Percentiles rank a stretch among this genome's conserved stretches.
These are phyloP conservation scores for Thozetella sp. DNA, from an alignment of 495 filamentous ascomycete species.

Conservation along the genomic window DNA sequence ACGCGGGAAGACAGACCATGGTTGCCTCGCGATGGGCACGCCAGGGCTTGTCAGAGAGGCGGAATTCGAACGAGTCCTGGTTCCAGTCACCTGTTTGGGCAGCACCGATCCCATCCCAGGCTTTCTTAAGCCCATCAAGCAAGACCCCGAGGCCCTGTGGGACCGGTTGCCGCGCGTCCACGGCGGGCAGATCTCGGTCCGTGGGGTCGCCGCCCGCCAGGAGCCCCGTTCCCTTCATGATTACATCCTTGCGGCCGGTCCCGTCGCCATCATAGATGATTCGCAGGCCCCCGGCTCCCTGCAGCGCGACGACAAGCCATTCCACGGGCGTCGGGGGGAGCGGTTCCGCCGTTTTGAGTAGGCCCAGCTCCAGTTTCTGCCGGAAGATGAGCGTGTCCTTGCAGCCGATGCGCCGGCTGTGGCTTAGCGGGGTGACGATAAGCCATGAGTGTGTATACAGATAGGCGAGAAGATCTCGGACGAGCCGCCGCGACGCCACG, in stretches of 20 bases:
- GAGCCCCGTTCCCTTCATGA: neutral
- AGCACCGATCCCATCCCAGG: slow-evolving; percentile 6
- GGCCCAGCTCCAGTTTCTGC: neutral
- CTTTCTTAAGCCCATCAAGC: slow-evolving; percentile 4
- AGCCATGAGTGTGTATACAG: slow-evolving; percentile 15
- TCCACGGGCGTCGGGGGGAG: slow-evolving; percentile 6
- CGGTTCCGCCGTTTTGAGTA: neutral
- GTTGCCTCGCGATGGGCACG: slow-evolving; percentile 1
- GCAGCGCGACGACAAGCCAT: slow-evolving; percentile 14
- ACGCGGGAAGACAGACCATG: no score
- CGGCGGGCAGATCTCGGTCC: neutral
- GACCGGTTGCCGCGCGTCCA: neutral
- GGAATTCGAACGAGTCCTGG: slow-evolving; percentile 16
- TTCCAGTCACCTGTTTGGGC: slow-evolving; percentile 13
- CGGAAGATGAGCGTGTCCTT: slow-evolving; percentile 22
- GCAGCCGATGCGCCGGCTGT: slow-evolving; percentile 8
- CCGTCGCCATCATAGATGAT: slow-evolving; percentile 12
- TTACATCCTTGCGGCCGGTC: neutral
- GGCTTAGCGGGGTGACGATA: slow-evolving; percentile 8
- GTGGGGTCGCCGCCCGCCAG: neutral
- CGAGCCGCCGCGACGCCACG: slow-evolving; percentile 12
- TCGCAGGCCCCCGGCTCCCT: slow-evolving; percentile 7
- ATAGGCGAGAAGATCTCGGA: slow-evolving; percentile 19
- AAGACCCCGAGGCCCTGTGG: slow-evolving; percentile 9
- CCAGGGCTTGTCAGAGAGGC: slow-evolving; percentile 15